phyloP scores from a whole-genome alignment of 345 rosid genomes.

The Eucalyptus albens region DNA sequence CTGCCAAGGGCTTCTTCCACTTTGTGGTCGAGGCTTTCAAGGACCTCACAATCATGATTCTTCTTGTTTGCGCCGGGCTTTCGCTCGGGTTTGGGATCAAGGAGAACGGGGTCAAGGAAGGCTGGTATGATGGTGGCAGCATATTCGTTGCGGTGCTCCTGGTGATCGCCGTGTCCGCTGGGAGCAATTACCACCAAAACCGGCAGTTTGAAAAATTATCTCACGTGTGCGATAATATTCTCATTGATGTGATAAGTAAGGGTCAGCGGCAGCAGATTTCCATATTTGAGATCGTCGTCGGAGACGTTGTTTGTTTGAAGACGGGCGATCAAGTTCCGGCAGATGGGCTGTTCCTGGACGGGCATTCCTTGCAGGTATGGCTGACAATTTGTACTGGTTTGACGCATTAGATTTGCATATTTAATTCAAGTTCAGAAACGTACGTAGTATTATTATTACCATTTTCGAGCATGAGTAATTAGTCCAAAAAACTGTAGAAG shows the following conservation, averaged over 20 bases:
- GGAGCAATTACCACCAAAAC: neutral
- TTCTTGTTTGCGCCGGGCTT: conserved; percentile 33
- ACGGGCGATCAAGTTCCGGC: conserved; percentile 33
- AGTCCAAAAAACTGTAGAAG: no score
- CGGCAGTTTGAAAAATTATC: neutral
- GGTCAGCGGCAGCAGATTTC: conserved; percentile 25
- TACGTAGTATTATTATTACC: no score
- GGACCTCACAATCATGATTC: neutral
- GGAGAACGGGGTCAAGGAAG: accelerated
- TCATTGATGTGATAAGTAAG: neutral
- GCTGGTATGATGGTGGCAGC: neutral
- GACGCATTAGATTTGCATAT: neutral
- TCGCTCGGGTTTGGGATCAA: conserved; percentile 29
- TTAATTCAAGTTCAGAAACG: neutral
- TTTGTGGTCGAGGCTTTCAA: neutral
- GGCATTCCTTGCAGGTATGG: neutral
- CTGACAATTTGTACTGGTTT: neutral
- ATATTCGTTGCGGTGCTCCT: neutral
- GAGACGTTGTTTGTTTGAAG: conserved; percentile 45
- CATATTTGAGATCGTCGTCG: conserved; percentile 46
- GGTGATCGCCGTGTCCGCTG: neutral
- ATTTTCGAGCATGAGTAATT: no score
- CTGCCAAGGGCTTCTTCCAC: neutral
- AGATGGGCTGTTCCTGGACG: neutral
- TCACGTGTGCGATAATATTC: neutral